Base-by-base conservation (phyloP, 345 rosid species). In the Geranium rotundifolium region DNA sequence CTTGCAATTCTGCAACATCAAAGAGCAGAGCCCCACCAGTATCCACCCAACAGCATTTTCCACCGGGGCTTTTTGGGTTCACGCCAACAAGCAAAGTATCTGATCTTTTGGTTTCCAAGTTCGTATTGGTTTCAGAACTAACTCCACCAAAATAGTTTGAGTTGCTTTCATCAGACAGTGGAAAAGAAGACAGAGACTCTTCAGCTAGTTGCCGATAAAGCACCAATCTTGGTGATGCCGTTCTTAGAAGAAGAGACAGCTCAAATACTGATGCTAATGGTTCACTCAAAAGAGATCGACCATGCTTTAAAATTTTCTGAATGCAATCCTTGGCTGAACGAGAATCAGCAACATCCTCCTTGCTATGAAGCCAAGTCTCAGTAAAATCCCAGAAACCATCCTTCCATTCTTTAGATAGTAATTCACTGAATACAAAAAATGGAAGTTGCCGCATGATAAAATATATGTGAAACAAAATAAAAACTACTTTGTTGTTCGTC, bases 21-120 rank as follows among this genome's bases (percentile, higher is more conserved):
- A 81, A 85, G 78, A 90, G 90, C 62, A 93, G 74, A 1, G 82
- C 76, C 23, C 77, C 87, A 57, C 97, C 99, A 69, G 80, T 84
- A 67, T 93, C 99, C n/a, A 90, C 89, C 99, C 99, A 93, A 73
- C 99, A 93, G 57, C 99, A 93, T 64, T 80, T 85, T 59, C 84
- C 79, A 56, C 76, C 73, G 52, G 88, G 82, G 57, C 77, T 75
- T 54, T 71, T 72, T 12, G 86, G 88, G 67, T 81, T 84, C 29
- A 46, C 64, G 9, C 86, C 86, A 65, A 81, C 79, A 60, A 77
- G 85, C 80, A 84, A 67, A 55, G 73, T 64, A 69, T 84, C 85
- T 5, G 65, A 62, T 57, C 65, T 79, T 61, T 68, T 78, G 3
- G 56, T 70, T 59, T 61, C 75, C 34, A 52, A 30, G 23, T 37